Base-by-base conservation (phyloP, 768 basidiomycete genomes). In the Lactarius indigo region DNA sequence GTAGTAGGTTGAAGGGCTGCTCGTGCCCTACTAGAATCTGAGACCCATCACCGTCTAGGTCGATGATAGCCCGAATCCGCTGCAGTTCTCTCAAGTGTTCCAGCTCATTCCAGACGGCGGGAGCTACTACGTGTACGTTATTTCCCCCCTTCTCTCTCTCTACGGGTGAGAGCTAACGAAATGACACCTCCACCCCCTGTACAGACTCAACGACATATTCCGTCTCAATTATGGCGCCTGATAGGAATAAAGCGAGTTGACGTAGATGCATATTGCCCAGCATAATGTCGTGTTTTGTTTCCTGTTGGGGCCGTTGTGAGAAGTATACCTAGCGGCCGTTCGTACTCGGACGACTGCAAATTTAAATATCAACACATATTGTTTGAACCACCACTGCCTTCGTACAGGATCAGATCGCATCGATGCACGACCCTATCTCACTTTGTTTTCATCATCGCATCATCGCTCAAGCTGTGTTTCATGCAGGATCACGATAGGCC, bases 71-170 rank as follows among this genome's bases (percentile, higher is more conserved):
- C 52, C 78, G 64, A 91, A 91, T 71, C 87, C 92, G n/a, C 80
- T 99, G 64, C 87, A 86, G 73, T 99, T 92, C 82, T 92, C 88
- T 70, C 97, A 99, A 79, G 81, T 87, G 69, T 99, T 99, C 87
- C 94, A 96, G 71, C 86, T 99, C 65, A 83, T 92, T 61, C 88
- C 85, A 31, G 92, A 96, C 2, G 85, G 81, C 6, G 72, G 70
- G 23, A 85, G 85, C 70, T 96, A 90, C 82, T 98, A 88, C 75
- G 91, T 98, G 94, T 95, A 78, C 57, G 92, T n/a, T 55, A 39
- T 26, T 39, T 47, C 57, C 5, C 37, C 37, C 37, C 13, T 15
- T 9, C 13, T 37, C 8, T 35, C 35, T 39, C 37, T 37, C 17
- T 50, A 3, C 23, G 5, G 26, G 26, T 12, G 50, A 50, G n/a